phyloP scores from a whole-genome alignment of 768 basidiomycete species.

The Leccinellum luteum region DNA sequence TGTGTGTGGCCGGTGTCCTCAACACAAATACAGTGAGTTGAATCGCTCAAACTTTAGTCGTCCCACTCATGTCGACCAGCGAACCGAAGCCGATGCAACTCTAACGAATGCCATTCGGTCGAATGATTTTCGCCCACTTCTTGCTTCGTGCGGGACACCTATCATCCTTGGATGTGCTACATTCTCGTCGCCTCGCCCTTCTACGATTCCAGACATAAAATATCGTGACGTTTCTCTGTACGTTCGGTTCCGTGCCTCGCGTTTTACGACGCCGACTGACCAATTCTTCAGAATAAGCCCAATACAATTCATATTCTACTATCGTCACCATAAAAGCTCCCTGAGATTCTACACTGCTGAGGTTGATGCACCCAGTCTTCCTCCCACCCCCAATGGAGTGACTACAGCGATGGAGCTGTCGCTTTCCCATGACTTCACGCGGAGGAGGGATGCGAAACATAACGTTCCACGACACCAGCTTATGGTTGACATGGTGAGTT shows the following conservation, averaged over 20 bases:
- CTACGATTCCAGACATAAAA: constrained; percentile 31
- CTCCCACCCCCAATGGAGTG: constrained; percentile 11
- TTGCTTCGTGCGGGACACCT: constrained; percentile 19
- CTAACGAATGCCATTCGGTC: constrained; percentile 12
- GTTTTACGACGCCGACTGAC: constrained; percentile 9
- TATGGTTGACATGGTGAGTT: constrained; percentile 42
- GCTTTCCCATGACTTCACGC: constrained; percentile 41
- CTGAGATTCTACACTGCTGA: constrained; percentile 65
- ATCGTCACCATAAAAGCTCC: constrained; percentile 49
- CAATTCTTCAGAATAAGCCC: constrained; percentile 12
- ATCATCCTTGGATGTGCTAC: constrained; percentile 31
- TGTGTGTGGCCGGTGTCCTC: constrained; percentile 55
- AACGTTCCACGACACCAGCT: constrained; percentile 21
- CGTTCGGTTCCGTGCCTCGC: neutral
- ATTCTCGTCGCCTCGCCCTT: constrained; percentile 14
- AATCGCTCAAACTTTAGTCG: neutral
- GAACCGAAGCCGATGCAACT: constrained; percentile 14
- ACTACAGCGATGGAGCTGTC: constrained; percentile 28
- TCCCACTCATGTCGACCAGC: constrained; percentile 9
- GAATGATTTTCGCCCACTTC: constrained; percentile 18
- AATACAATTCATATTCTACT: constrained; percentile 46
- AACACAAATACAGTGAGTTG: constrained; percentile 32
- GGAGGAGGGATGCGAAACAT: constrained; percentile 6
- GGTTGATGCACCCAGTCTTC: constrained; percentile 28
- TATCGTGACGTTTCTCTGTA: constrained; percentile 27